These are phyloP conservation scores for Penicillium verhagenii DNA, from an alignment of 495 filamentous ascomycete genomes.

Conservation along the genomic window DNA sequence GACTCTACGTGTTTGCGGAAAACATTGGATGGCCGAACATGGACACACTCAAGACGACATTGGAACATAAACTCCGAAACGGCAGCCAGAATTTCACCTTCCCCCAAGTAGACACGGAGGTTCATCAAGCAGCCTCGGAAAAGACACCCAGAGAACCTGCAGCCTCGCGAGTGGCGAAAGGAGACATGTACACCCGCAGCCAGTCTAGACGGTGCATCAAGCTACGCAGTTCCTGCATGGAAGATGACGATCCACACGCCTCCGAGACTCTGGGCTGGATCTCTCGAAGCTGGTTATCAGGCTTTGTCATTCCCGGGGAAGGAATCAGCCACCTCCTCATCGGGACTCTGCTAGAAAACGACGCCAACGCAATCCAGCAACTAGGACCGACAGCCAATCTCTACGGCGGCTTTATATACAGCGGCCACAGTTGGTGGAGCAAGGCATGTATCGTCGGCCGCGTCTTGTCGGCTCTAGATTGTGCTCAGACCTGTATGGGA, in stretches of 20 bases:
- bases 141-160: neutral
- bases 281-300: conserved; percentile 74
- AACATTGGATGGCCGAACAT: conserved; percentile 51
- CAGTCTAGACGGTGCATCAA: conserved; percentile 28
- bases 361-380: conserved; percentile 58
- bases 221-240: conserved; percentile 18
- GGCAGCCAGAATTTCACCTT: conserved; percentile 9
- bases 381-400: conserved; percentile 71
- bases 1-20: conserved; percentile 50
- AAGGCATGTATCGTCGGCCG: conserved; percentile 73
- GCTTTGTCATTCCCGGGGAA: conserved; percentile 76
- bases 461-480: conserved; percentile 64
- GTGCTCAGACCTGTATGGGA: conserved; percentile 72
- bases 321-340: conserved; percentile 73
- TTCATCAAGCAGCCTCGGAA: neutral
- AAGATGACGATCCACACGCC: conserved; percentile 15
- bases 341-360: conserved; percentile 74
- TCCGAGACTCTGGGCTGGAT: conserved; percentile 64
- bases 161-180: conserved; percentile 7
- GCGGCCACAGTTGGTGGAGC: conserved; percentile 76
- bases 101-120: neutral
- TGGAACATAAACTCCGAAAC: conserved; percentile 16
- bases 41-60: conserved; percentile 29
- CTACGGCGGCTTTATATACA: conserved; percentile 75
- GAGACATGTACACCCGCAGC: conserved; percentile 34